Base-by-base conservation (phyloP, 495 filamentous ascomycete species). In the Neurospora intermedia region DNA sequence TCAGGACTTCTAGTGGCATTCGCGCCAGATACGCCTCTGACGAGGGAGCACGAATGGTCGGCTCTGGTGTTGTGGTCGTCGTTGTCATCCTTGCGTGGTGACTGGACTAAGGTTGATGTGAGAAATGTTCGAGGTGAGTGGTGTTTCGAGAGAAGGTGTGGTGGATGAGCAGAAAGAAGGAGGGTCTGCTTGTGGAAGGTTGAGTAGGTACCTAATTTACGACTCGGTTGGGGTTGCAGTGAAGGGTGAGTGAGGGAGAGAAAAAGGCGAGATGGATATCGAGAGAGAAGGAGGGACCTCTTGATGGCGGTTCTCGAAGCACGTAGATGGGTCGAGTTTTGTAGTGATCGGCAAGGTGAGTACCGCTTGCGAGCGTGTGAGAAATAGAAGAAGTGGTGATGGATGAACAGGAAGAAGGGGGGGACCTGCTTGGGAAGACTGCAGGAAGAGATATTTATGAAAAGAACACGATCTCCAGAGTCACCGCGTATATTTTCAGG, bases 1-100 rank as follows among this genome's bases (percentile, higher is more conserved):
- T 72, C 2, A 87, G 77, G 3, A 86, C 69, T 75, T 86, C 84
- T 1, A 80, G 41, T 0, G 84, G 84, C 10, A 85, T 73, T 0
- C 73, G 72, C n/a, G 70, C 70, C n/a, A 82, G 71, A 66, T 66
- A 66, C 27, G 54, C 6, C 54, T 66, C 11, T 31, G 54, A 13
- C 35, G 54, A 66, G 23, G 23, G 54, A 31, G 15, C 27, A 6
- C 35, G 27, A 8, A 15, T 35, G 8, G 16, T 7, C 54, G 8
- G 16, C 13, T 35, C 16, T 16, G 54, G 13, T 16, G 15, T 66
- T 66, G 54, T 35, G 27, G 27, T 66, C 15, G 27, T 62, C 7
- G 13, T 18, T 18, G 54, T 15, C 54, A 18, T 27, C 11, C 11
- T 62, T 62, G 54, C 27, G 23, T 15, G 54, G 27, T 27, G 46